phyloP scores from a whole-genome alignment of 352 stramenopile genomes.

The Globisporangium alternatum region DNA sequence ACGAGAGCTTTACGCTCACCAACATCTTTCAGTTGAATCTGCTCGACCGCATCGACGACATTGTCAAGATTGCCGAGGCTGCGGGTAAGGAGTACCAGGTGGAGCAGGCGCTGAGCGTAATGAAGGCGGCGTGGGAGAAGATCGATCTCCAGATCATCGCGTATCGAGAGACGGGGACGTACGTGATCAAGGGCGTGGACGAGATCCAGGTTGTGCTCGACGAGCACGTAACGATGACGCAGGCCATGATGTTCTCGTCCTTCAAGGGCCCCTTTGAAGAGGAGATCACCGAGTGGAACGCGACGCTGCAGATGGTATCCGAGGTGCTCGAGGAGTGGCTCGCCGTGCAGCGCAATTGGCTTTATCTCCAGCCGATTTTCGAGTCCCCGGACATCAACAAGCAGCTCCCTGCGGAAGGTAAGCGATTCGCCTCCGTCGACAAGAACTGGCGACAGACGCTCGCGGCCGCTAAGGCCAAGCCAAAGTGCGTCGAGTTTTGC shows the following conservation, averaged over 20 bases:
- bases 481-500: constrained; percentile 92
- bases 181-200: constrained; percentile 93
- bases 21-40: constrained; percentile 85
- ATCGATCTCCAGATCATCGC: constrained; percentile 89
- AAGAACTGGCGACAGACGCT: constrained; percentile 95
- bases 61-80: constrained; percentile 90
- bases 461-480: constrained; percentile 81
- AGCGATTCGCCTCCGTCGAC: constrained; percentile 93
- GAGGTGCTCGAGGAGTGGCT: constrained; percentile 95
- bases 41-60: constrained; percentile 86
- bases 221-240: constrained; percentile 95
- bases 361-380: constrained; percentile 96
- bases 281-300: constrained; percentile 92
- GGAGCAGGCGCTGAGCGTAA: constrained; percentile 90
- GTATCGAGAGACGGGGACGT: constrained; percentile 93
- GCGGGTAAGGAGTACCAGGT: constrained; percentile 95
- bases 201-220: constrained; percentile 94
- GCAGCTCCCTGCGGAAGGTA: constrained; percentile 92
- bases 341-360: constrained; percentile 93
- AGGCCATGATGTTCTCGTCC: constrained; percentile 95
- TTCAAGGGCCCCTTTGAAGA: constrained; percentile 96
- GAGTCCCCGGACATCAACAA: constrained; percentile 96
- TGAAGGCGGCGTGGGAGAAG: constrained; percentile 89
- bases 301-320: constrained; percentile 87
- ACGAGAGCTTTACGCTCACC: constrained; percentile 86